A percentile compares a stretch with the other conserved stretches of the same genome.
Conservation (phyloP, 805 yeast species). For the Starmerella vitae region DNA sequence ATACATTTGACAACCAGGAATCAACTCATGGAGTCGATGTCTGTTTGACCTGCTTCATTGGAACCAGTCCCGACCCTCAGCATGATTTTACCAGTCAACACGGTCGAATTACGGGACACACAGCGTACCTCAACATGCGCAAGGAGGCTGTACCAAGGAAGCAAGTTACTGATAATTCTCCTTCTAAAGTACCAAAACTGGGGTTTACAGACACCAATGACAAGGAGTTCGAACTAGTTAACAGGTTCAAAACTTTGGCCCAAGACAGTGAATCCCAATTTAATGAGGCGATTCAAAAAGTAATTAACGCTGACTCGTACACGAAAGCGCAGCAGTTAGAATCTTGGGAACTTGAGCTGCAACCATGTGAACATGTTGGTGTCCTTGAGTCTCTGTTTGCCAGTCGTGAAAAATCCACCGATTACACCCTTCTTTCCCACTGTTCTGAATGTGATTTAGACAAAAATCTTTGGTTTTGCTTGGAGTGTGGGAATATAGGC, state of each 20-base stretch:
- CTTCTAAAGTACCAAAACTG: constrained; percentile 33
- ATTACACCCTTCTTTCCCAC: constrained; percentile 17
- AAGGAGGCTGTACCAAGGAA: constrained; percentile 36
- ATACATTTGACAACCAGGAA: constrained; percentile 58
- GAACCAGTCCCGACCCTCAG: constrained; percentile 47
- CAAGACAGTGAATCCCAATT: constrained; percentile 11
- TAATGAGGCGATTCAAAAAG: constrained; percentile 29
- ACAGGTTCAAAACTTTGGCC: constrained; percentile 32
- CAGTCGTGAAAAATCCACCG: constrained; percentile 1
- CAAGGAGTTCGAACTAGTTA: constrained; percentile 41
- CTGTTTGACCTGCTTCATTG: constrained; percentile 51
- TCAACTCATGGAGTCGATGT: constrained; percentile 52
- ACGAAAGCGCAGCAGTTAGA: constrained; percentile 54
- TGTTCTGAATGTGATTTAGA: constrained; percentile 35
- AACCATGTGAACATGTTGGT: constrained; percentile 64
- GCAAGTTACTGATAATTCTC: constrained; percentile 28
- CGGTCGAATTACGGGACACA: constrained; percentile 38
- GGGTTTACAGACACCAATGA: constrained; percentile 52
- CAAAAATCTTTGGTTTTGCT: constrained; percentile 84
- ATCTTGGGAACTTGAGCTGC: constrained; percentile 84
- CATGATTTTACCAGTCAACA: constrained; percentile 51
- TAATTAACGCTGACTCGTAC: constrained; percentile 46
- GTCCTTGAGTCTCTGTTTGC: constrained; percentile 27
- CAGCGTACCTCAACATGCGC: constrained; percentile 43
- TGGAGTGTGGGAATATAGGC: constrained; percentile 79